phyloP scores from a whole-genome alignment of 2,329 filamentous ascomycete genomes.

The Mycosphaerella arachidis region DNA sequence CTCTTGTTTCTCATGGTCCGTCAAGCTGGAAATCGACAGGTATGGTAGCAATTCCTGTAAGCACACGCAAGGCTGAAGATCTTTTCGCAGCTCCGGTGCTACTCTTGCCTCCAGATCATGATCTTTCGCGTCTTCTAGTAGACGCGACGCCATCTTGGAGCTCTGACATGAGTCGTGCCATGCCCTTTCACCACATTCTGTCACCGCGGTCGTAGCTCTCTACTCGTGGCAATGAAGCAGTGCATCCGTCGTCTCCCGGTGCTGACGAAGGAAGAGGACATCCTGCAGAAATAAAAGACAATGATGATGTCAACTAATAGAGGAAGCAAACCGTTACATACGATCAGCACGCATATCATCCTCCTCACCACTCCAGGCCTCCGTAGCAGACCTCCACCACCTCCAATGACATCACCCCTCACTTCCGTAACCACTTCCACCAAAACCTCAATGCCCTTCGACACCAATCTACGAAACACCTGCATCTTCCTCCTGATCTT shows the following conservation, averaged over 20 bases:
- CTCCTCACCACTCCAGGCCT: neutral
- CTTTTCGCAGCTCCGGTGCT: neutral
- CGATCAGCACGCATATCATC: neutral
- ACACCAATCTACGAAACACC: constrained; percentile 34
- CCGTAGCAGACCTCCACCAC: constrained; percentile 3
- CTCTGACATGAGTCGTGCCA: neutral
- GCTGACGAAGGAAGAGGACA: too few relatives aligned
- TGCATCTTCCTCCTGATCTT: constrained; percentile 47
- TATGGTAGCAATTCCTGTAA: neutral
- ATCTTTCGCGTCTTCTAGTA: neutral
- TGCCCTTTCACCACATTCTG: neutral
- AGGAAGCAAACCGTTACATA: neutral
- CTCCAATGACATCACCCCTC: constrained; percentile 1
- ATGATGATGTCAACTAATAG: neutral
- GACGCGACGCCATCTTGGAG: neutral
- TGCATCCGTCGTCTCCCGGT: too few relatives aligned
- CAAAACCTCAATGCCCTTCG: constrained; percentile 22
- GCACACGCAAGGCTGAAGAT: neutral
- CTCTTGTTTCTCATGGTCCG: constrained; percentile 4
- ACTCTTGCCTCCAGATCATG: neutral
- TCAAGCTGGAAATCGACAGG: constrained; percentile 1
- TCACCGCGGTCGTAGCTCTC: neutral
- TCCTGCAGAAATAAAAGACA: too few relatives aligned
- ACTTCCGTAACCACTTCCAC: constrained; percentile 6
- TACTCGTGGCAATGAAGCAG: too few relatives aligned